Percentiles rank a stretch among this genome's conserved stretches.
Conservation (phyloP, 1,139 yeast species). For the Zygoascus sp. region DNA sequence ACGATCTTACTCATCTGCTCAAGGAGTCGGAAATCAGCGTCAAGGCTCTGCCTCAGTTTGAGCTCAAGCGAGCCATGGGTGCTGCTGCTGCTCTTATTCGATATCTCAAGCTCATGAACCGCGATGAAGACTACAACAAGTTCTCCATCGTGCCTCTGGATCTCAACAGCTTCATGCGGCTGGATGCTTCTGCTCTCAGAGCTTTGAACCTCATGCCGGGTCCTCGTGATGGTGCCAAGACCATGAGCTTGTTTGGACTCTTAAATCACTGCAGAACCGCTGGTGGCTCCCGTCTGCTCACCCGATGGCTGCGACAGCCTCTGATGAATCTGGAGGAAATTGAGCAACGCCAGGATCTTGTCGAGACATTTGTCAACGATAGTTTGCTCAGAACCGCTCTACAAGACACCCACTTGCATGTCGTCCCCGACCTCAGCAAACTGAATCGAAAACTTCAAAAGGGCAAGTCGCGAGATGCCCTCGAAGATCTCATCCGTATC, state of each 20-base stretch:
- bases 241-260: constrained; percentile 71
- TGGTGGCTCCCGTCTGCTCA: constrained; percentile 78
- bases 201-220: constrained; percentile 83
- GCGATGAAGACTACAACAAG: constrained; percentile 45
- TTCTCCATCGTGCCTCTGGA: constrained; percentile 61
- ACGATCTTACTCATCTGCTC: constrained; percentile 63
- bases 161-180: constrained; percentile 72
- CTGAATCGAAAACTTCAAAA: constrained; percentile 60
- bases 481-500: constrained; percentile 88
- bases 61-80: constrained; percentile 44
- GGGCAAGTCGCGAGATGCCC: constrained; percentile 40
- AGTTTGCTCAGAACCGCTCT: constrained; percentile 55
- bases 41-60: constrained; percentile 56
- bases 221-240: constrained; percentile 45
- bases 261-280: constrained; percentile 82
- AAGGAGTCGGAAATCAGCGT: constrained; percentile 41
- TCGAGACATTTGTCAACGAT: constrained; percentile 67
- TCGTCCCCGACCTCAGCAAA: constrained; percentile 79
- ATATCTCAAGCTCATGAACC: constrained; percentile 54
- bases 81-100: constrained; percentile 58
- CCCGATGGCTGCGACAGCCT: constrained; percentile 97
- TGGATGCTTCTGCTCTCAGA: constrained; percentile 83
- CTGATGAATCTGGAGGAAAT: constrained; percentile 60
- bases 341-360: constrained; percentile 64
- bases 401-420: constrained; percentile 61